A percentile compares a stretch with the other conserved stretches of the same genome.
phyloP scores from a whole-genome alignment of 176 grass and related monocot species.

The Pontederia paniculata region DNA sequence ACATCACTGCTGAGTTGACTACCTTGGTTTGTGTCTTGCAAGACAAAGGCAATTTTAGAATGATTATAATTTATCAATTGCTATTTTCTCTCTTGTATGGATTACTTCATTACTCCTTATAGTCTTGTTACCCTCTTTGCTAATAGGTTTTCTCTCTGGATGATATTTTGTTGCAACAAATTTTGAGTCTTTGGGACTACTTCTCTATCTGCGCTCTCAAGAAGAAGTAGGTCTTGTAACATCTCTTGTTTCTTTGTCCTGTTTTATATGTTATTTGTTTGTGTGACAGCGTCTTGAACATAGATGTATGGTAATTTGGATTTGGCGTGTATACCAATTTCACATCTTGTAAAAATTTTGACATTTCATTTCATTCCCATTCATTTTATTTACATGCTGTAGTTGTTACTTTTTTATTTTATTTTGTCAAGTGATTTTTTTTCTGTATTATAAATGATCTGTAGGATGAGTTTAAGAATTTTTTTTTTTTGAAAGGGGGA shows the following conservation, averaged over 20 bases:
- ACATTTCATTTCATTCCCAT: too few relatives aligned
- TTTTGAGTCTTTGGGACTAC: slow-evolving; percentile 70
- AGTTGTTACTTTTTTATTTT: too few relatives aligned
- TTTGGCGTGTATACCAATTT: too few relatives aligned
- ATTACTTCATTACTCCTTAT: slow-evolving; percentile 14
- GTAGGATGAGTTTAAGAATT: too few relatives aligned
- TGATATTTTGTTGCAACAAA: slow-evolving; percentile 72
- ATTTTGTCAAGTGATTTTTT: too few relatives aligned
- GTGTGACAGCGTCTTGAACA: neutral
- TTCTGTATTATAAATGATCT: too few relatives aligned
- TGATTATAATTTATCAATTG: slow-evolving; percentile 1
- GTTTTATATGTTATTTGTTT: neutral
- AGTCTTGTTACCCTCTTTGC: slow-evolving; percentile 19
- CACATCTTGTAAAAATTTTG: too few relatives aligned
- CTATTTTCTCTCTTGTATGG: slow-evolving; percentile 1
- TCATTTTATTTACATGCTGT: too few relatives aligned
- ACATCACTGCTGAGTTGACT: slow-evolving; percentile 62
- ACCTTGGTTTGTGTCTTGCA: slow-evolving; percentile 61
- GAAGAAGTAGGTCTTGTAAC: slow-evolving; percentile 48
- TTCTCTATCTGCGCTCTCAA: slow-evolving; percentile 68
- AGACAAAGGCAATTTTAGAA: slow-evolving; percentile 11
- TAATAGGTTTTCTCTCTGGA: slow-evolving; percentile 54
- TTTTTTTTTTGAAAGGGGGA: too few relatives aligned
- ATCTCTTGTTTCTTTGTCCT: slow-evolving; percentile 5
- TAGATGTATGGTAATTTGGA: too few relatives aligned